Base-by-base conservation (phyloP, 306 rosid species). In the Quercus cerris region DNA sequence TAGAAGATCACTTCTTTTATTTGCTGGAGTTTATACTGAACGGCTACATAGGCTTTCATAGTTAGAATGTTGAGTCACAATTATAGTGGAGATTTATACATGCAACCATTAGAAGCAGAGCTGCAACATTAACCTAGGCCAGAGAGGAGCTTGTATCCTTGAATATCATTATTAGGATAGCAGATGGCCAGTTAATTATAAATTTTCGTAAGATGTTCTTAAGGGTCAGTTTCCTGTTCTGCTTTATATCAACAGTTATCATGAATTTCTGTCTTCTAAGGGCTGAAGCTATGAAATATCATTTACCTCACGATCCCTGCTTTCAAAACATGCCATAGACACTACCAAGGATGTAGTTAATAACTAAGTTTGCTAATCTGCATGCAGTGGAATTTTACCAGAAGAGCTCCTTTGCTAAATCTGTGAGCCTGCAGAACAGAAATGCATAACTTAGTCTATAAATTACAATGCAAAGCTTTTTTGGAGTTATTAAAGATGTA, bases 301-400 rank as follows among this genome's bases (percentile, higher is more conserved):
- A 49, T 49, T 49, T 13, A 49, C 17, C 54, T 49, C 13, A 49
- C 0, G 17, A 49, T 49, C 15, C 54, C 17, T 3, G 11, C 54
- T 49, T 49, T 49, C 54, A 49, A 49, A 49, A 49, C 54, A 49
- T 49, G 4, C 54, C 14, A 12, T 13, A 12, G 54, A 49, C 54
- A 12, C 54, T 49, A 49, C 54, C 17, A 12, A 49, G 6, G 44
- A 59, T 55, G 52, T 33, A 35, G 38, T 30, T 72, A 13, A 54
- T 14, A 30, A 27, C 68, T 56, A 63, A 64, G 46, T 64, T 75
- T 57, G 33, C 23, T 74, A 18, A 55, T 66, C 62, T 66, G 23
- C 13, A 33, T 80, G 75, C 49, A 54, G 61, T 41, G 35, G 79
- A 51, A 79, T 2, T 79, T 30, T 49, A 46, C 62, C 17, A 30